Evolutionary conservation across 768 basidiomycete species (phyloP), one percentile per base, ranked within the genome.

Genomic region (Clitopilus hobsonii): DNA sequence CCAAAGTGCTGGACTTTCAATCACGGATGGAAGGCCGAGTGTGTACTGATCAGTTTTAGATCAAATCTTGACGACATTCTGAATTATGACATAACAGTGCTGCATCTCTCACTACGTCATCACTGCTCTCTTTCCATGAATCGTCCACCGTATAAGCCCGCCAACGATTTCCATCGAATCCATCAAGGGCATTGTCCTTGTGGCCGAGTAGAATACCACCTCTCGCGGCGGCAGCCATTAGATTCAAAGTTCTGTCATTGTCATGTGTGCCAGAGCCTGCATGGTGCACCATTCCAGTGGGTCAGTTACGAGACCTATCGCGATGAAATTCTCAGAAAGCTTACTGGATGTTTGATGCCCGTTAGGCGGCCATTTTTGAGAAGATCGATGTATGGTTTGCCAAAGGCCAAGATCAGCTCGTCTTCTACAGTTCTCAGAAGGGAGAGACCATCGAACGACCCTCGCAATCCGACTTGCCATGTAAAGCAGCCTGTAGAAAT

Each of bases 211-310:
- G 10, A 45, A 20, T 45, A 16, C 41, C 22, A 23, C 23, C 49
- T 58, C n/a, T 51, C 54, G 3, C 36, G 58, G 8, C 38, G 38
- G 6, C 26, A 38, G 25, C 58, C 58, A 6, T 32, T 58, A 14
- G 58, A 56, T 27, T 26, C 58, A 1, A 56, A 55, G 26, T 58
- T 58, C 29, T 58, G 58, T 41, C 58, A 58, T 27, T 58, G 58
- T 28, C 32, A 38, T 5, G 53, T 45, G 8, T 58, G 58, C 27
- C 58, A 58, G 32, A 38, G 29, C 27, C 30, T 58, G 16, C 58
- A 58, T 53, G 58, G 51, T 1, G 58, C 54, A 28, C 58, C 58
- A 27, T 58, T 58, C 38, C 58, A 58, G 49, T 58, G 58, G 58
- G 58, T 58, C 28, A 6, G 54, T 36, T 50, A 5, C 41, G 8